Evolutionary conservation across 108 stramenopile genomes (phyloP), one percentile per base, ranked within the genome.

Genomic region (Seminavis robusta): DNA sequence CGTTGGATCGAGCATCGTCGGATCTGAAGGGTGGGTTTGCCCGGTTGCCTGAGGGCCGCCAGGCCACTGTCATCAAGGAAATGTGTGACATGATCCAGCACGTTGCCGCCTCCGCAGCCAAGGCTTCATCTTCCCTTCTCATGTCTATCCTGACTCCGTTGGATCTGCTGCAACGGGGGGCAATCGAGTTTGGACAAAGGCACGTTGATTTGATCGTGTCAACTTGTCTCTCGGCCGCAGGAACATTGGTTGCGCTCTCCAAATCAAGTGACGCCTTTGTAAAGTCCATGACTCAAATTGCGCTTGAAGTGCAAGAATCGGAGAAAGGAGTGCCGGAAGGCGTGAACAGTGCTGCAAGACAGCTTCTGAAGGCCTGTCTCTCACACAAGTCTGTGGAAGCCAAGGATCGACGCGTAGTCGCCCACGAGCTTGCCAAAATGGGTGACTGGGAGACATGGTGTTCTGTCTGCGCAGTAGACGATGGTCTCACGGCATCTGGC

Each of bases 381-480:
- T 47, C 52, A 9, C 53, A 71, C 33, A 60, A 80, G 17, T 38
- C 58, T 4, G 47, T 84, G 37, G 40, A 75, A 15, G 23, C 31
- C 3, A 46, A 64, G 17, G 77, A 84, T 15, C 69, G 76, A 55
- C 49, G 54, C 17, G 33, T 58, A 1, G 57, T 86, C 41, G 65
- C 77, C 5, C 8, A 32, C 1, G 66, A 43, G 16, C 51, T 78
- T 49, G 81, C 77, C 8, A 32, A 61, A 1, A 52, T 39, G 29
- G 63, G 59, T 17, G 52, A 80, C 31, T 92, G 83, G 83, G 77
- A 78, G 19, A 69, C 77, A 10, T 92, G 86, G 90, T 46, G 66
- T 52, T 55, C 79, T 8, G 52, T 76, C 15, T 63, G 52, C 21
- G 48, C 69, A 27, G 66, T 74, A 24, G 63, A 63, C 30, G 63